Evolutionary conservation across 306 rosid genomes (phyloP), one percentile per base, ranked within the genome.

Genomic region (Geum urbanum): DNA sequence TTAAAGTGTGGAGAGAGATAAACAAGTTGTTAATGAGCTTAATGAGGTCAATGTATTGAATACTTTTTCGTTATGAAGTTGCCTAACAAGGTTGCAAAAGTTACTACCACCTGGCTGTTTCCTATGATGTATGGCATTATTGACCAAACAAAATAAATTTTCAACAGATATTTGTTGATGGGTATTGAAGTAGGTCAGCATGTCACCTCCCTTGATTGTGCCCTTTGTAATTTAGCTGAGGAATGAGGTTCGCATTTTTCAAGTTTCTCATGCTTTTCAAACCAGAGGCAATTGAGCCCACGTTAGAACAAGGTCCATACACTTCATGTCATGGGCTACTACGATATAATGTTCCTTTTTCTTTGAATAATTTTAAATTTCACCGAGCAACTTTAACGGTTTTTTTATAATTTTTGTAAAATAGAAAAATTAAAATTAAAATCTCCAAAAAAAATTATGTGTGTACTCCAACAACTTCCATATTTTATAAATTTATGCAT

Each of bases 131-230:
- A 39, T 52, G 72, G 50, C 20, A 53, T 40, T 53, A 62, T 53
- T 40, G 72, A 53, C 72, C 63, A 39, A 69, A 69, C 65, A 59
- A 52, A 41, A 13, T 20, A 41, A 69, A 19, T 40, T 13, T 27
- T 15, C 41, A 20, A 18, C 51, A 40, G 46, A 41, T 27, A 20
- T 69, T 53, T 69, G 51, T 19, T 63, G 52, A 63, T 63, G 35
- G 37, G 46, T 18, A 18, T 63, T 22, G n/a, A 15, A 40, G 32
- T 69, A 0, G 62, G 72, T 39, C 40, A 62, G 8, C 12, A 43
- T 19, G 51, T 40, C 73, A 53, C 16, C 41, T 40, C n/a, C 18
- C 4, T 46, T 47, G 49, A 22, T 65, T 7, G 16, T 66, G 39
- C 70, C 32, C 1, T 24, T 65, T 47, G 70, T 66, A 46, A 47